Conservation (phyloP, 257 asterid genomes). For the Agastache rugosa region DNA sequence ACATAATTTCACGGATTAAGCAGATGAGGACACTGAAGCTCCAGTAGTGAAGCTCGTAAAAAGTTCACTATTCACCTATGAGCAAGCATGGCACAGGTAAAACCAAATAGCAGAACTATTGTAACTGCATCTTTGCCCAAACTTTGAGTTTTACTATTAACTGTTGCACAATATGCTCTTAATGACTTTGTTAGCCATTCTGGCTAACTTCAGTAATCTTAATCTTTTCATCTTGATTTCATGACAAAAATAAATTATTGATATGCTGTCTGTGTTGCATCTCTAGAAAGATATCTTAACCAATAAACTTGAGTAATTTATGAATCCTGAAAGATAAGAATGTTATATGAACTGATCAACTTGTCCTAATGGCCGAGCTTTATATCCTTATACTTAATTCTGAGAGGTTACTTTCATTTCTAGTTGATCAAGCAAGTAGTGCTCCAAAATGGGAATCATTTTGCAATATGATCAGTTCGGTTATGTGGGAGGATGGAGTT, state of each 20-base stretch:
- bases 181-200: not conserved
- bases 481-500: slow-evolving; percentile 27
- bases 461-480: slow-evolving; percentile 21
- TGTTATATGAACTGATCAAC: slow-evolving; percentile 28
- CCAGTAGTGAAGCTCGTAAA: slow-evolving; percentile 83
- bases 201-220: not conserved
- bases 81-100: slow-evolving; percentile 99
- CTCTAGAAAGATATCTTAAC: slow-evolving; percentile 19
- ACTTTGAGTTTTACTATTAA: no score
- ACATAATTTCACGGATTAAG: slow-evolving; percentile 32
- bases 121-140: no score
- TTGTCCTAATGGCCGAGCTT: slow-evolving; percentile 22
- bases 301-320: slow-evolving; percentile 12
- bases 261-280: slow-evolving; percentile 12
- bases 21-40: slow-evolving; percentile 72
- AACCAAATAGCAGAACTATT: slow-evolving; percentile 21
- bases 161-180: no score
- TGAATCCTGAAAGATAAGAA: slow-evolving; percentile 20
- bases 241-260: not conserved
- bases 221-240: not conserved
- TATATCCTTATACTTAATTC: slow-evolving; percentile 13
- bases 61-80: slow-evolving; percentile 91
- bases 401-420: slow-evolving; percentile 20
- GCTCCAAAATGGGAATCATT: slow-evolving; percentile 18
- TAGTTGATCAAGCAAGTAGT: slow-evolving; percentile 35